These are phyloP conservation scores for Mucor sp. DNA, from an alignment of 371 early-diverging fungal species.

Conservation along the genomic window DNA sequence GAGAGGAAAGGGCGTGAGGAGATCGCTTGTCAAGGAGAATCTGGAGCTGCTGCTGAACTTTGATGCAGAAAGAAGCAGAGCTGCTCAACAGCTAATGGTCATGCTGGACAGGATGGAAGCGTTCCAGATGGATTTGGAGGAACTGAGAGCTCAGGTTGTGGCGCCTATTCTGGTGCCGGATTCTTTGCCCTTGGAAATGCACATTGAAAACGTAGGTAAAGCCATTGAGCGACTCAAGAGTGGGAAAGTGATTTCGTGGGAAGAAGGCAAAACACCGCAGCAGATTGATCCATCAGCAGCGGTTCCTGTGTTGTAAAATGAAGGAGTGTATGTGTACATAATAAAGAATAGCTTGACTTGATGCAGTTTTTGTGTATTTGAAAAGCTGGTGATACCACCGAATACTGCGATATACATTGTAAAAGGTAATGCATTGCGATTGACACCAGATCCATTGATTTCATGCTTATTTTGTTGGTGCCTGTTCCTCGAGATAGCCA, in stretches of 20 bases:
- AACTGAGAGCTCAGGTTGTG: slow-evolving; percentile 46
- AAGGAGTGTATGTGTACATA: neutral
- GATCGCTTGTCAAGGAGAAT: slow-evolving; percentile 44
- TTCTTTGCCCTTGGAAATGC: slow-evolving; percentile 43
- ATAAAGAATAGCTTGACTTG: too few relatives aligned
- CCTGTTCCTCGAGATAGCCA: too few relatives aligned
- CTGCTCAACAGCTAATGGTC: slow-evolving; percentile 33
- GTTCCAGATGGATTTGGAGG: slow-evolving; percentile 54
- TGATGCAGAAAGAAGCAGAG: slow-evolving; percentile 36
- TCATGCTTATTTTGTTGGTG: too few relatives aligned
- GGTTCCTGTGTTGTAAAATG: neutral
- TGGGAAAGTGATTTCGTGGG: slow-evolving; percentile 39
- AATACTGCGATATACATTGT: too few relatives aligned
- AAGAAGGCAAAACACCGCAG: slow-evolving; percentile 12
- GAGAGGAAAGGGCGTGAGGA: slow-evolving; percentile 30
- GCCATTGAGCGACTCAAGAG: slow-evolving; percentile 44
- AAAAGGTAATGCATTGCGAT: too few relatives aligned
- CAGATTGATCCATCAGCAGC: slow-evolving; percentile 1
- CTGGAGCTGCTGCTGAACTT: slow-evolving; percentile 35
- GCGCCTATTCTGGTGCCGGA: slow-evolving; percentile 43
- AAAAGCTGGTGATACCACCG: too few relatives aligned
- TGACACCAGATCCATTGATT: too few relatives aligned
- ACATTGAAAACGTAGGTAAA: slow-evolving; percentile 51
- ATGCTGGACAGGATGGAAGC: slow-evolving; percentile 48
- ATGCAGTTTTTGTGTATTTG: too few relatives aligned